phyloP scores from a whole-genome alignment of 108 stramenopile genomes.

The Cyclotella baltica region DNA sequence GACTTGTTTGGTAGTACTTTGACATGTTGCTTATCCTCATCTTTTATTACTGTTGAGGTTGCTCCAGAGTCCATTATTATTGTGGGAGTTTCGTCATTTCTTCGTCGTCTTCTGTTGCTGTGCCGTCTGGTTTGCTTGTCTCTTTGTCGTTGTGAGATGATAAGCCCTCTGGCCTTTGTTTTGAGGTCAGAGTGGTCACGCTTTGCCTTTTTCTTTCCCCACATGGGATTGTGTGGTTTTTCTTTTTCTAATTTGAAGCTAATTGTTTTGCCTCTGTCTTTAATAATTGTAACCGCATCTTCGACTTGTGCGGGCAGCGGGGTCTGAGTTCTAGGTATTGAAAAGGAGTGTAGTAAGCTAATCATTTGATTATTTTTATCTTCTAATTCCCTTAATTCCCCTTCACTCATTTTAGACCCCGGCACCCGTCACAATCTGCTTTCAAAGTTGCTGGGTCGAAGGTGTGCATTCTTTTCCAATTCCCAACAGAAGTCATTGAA shows the following conservation, averaged over 20 bases:
- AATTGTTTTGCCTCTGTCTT: neutral
- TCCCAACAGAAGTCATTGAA: neutral
- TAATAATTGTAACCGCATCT: neutral
- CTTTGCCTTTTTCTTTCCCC: too few relatives aligned
- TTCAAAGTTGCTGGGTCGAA: neutral
- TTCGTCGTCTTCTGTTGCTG: neutral
- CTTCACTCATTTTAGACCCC: neutral
- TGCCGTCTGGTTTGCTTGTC: neutral
- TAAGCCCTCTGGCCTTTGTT: neutral
- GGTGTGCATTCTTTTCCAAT: neutral
- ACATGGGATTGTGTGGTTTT: neutral
- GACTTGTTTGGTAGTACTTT: neutral
- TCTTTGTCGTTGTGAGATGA: neutral
- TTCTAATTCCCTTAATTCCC: neutral
- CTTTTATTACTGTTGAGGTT: neutral
- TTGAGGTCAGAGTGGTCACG: neutral
- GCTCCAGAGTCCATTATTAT: slow-evolving; percentile 1
- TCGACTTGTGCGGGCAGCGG: slow-evolving; percentile 23
- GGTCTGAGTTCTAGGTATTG: neutral
- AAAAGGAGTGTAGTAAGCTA: neutral
- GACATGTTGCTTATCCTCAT: neutral
- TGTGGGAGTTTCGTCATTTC: neutral
- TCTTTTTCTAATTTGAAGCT: neutral
- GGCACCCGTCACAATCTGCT: neutral
- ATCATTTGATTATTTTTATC: slow-evolving; percentile 8